A percentile compares a stretch with the other conserved stretches of the same genome.
Evolutionary conservation across 225 moss, liverwort and hornwort species (phyloP).

Genomic region (Marchantia polymorpha): DNA sequence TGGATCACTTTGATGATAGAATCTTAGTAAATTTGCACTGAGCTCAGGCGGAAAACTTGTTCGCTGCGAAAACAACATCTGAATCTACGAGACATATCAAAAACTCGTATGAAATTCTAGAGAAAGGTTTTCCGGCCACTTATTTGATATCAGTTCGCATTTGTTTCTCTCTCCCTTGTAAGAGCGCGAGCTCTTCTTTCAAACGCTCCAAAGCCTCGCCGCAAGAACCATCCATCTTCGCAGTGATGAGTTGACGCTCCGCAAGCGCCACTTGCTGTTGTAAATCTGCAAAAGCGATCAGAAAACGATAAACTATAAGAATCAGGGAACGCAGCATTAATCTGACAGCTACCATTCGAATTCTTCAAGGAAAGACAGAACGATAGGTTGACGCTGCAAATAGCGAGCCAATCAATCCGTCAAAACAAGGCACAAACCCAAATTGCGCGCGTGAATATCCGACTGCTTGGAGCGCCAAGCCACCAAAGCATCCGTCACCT

Average conservation of each 20-base stretch:
- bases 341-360: background rate
- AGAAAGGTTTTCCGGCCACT: conserved; percentile 13
- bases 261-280: conserved; percentile 39
- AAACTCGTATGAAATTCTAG: background rate
- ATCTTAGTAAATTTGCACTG: background rate
- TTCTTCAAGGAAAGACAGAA: background rate
- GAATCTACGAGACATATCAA: background rate
- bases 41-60: background rate
- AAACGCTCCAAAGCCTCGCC: conserved; percentile 23
- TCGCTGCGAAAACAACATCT: background rate
- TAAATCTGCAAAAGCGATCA: conserved; percentile 25
- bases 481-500: conserved; percentile 14
- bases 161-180: conserved; percentile 37
- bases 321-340: background rate
- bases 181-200: conserved; percentile 34
- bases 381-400: background rate
- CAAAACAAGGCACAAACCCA: conserved; percentile 12
- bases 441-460: conserved; percentile 26
- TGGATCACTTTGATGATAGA: background rate
- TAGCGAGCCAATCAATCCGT: background rate
- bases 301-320: too few relatives aligned
- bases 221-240: conserved; percentile 33
- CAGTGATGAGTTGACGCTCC: conserved; percentile 32
- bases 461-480: conserved; percentile 36
- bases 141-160: conserved; percentile 45